Conservation (phyloP, 768 basidiomycete genomes). For the Mycena albidolilacea region DNA sequence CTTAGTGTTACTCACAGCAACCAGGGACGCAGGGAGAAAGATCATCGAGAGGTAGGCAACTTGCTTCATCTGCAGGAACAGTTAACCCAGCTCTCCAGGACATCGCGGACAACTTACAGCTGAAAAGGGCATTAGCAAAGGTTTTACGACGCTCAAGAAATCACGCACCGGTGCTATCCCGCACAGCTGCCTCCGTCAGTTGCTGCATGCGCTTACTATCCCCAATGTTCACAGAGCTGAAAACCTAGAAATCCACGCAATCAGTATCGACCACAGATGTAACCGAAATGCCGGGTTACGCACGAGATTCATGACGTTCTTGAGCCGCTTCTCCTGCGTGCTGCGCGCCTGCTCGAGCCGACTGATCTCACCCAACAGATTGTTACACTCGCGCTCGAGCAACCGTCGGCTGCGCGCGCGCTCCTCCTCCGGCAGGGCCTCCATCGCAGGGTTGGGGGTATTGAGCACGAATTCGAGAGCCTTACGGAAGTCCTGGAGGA, state of each 20-base stretch:
- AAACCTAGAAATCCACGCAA: conserved; percentile 56
- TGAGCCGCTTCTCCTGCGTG: conserved; percentile 65
- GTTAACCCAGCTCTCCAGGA: background rate
- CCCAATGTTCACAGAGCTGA: conserved; percentile 70
- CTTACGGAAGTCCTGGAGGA: conserved; percentile 69
- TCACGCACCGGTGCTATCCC: conserved; percentile 63
- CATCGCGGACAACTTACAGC: conserved; percentile 40
- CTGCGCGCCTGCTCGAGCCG: conserved; percentile 56
- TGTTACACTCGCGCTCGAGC: conserved; percentile 63
- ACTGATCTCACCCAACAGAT: conserved; percentile 65
- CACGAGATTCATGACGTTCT: conserved; percentile 69
- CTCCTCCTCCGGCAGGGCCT: conserved; percentile 48
- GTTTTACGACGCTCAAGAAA: background rate
- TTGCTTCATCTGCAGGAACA: conserved; percentile 62
- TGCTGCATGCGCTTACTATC: conserved; percentile 68
- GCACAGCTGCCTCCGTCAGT: conserved; percentile 67
- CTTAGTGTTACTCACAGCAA: conserved; percentile 53
- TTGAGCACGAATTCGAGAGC: conserved; percentile 65
- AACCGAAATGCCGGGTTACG: conserved; percentile 20
- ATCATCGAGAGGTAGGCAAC: conserved; percentile 75
- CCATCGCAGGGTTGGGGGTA: conserved; percentile 69
- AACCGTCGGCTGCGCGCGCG: conserved; percentile 48
- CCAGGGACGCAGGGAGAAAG: conserved; percentile 71
- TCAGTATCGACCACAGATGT: background rate
- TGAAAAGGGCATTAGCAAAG: conserved; percentile 15